Evolutionary conservation across 257 asterid species (phyloP).

Genomic region (Euphrasia confusa): DNA sequence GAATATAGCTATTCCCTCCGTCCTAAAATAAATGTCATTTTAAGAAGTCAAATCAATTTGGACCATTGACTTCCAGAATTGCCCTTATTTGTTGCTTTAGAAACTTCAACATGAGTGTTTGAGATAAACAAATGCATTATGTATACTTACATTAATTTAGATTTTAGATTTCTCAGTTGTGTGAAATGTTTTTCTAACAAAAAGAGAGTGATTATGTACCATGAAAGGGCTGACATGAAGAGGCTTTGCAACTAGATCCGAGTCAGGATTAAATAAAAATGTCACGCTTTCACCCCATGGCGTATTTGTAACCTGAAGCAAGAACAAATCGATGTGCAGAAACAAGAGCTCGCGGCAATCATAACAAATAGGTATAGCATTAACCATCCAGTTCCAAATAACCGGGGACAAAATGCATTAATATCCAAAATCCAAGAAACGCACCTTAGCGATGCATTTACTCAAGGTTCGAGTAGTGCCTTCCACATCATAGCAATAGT

Average conservation of each 20-base stretch:
- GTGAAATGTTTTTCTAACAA: no score
- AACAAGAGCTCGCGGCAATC: background rate
- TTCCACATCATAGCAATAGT: constrained; percentile 78
- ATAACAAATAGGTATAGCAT: background rate
- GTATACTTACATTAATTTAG: background rate
- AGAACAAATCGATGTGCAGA: constrained; percentile 21
- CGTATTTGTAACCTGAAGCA: constrained; percentile 81
- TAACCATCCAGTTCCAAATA: background rate
- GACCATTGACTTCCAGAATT: no score
- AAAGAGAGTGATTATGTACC: constrained; percentile 30
- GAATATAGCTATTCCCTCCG: background rate
- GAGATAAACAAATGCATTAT: no score
- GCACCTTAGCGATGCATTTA: constrained; percentile 95
- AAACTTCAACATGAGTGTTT: no score
- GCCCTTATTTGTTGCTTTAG: no score
- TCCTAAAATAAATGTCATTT: no score
- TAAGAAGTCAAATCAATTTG: no score
- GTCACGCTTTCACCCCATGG: constrained; percentile 97
- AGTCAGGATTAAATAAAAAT: constrained; percentile 75
- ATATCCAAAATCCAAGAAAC: constrained; percentile 10
- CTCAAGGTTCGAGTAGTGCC: constrained; percentile 44
- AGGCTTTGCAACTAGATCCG: constrained; percentile 84
- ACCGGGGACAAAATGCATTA: background rate
- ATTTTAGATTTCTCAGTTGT: no score
- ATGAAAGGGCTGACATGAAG: constrained; percentile 99